Evolutionary conservation across 805 yeast species (phyloP), one percentile per base, ranked within the genome.

Genomic region (Starmerella riodocensis): DNA sequence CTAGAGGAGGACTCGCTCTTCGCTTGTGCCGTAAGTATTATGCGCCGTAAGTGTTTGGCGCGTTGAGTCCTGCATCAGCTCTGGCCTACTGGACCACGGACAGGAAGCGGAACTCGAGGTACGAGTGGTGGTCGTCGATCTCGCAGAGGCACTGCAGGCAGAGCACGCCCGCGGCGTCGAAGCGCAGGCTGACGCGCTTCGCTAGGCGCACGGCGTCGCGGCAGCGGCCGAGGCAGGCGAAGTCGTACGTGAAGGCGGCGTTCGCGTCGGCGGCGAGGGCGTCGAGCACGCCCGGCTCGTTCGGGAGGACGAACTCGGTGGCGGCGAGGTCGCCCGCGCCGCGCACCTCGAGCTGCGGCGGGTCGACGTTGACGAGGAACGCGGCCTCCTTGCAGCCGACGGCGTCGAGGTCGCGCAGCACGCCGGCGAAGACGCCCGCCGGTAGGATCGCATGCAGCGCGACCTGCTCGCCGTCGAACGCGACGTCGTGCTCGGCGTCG

Each of bases 281-380:
- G 45, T 79, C 88, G 24, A 84, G 55, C 11, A 74, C 70, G 2
- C 73, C 62, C 48, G 69, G 66, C 34, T 71, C 79, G 43, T 67
- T 69, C 0, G 93, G 93, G 34, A 77, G 66, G 8, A 69, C 65
- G 17, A 82, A 62, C 51, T 78, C 76, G 29, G 82, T 74, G 37
- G 67, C 64, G 0, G 93, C 94, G 33, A 81, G 66, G n/a, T 76
- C 79, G 9, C 88, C 81, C 29, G 66, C 68, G 0, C 91, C 77
- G 4, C 79, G 69, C 38, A 84, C 67, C 20, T 68, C 63, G 33
- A 77, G 56, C 46, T 63, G 66, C 26, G 67, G 63, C 4, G 56
- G 49, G n/a, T 33, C 28, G 22, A 34, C 7, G 6, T 6, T 21
- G 16, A 37, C 45, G n/a, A 27, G 18, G n/a, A 46, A 23, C n/a